Evolutionary conservation across 2,329 filamentous ascomycete genomes (phyloP).

Genomic region (Beauveria caledonica): DNA sequence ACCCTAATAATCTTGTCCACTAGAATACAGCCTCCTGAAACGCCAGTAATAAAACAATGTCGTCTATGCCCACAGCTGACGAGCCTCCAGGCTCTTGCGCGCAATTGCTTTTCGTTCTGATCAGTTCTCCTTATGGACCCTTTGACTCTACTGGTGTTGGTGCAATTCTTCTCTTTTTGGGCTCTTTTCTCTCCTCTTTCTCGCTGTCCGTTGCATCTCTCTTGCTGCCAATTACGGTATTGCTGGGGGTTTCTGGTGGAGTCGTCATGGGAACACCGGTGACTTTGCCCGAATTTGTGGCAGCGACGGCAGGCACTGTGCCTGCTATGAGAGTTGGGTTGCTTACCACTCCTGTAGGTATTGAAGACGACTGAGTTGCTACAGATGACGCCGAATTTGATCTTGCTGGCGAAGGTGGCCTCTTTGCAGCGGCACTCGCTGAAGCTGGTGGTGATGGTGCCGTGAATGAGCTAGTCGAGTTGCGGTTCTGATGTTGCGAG

Average conservation of each 20-base stretch:
- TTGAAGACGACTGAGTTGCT: constrained; percentile 51
- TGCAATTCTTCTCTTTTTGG: constrained; percentile 64
- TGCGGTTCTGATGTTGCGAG: constrained; percentile 46
- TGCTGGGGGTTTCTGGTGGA: constrained; percentile 76
- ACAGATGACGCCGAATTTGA: constrained; percentile 83
- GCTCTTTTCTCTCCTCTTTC: constrained; percentile 42
- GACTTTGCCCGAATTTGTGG: constrained; percentile 58
- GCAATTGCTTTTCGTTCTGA: not conserved
- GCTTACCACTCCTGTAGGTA: constrained; percentile 51
- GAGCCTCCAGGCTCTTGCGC: not conserved
- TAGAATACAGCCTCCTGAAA: not conserved
- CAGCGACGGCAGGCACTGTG: constrained; percentile 67
- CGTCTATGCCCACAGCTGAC: not conserved
- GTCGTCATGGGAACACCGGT: constrained; percentile 69
- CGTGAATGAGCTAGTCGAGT: constrained; percentile 48
- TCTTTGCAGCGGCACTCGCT: constrained; percentile 50
- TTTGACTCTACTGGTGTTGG: constrained; percentile 49
- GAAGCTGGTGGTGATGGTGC: constrained; percentile 48
- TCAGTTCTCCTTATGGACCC: not conserved
- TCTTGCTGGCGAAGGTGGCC: constrained; percentile 69
- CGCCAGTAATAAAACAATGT: not conserved
- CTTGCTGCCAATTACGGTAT: constrained; percentile 37
- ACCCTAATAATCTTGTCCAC: not conserved
- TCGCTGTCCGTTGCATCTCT: constrained; percentile 50
- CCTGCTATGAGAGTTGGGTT: constrained; percentile 74